phyloP scores from a whole-genome alignment of 257 asterid genomes.

The Anisodus acutangulus region DNA sequence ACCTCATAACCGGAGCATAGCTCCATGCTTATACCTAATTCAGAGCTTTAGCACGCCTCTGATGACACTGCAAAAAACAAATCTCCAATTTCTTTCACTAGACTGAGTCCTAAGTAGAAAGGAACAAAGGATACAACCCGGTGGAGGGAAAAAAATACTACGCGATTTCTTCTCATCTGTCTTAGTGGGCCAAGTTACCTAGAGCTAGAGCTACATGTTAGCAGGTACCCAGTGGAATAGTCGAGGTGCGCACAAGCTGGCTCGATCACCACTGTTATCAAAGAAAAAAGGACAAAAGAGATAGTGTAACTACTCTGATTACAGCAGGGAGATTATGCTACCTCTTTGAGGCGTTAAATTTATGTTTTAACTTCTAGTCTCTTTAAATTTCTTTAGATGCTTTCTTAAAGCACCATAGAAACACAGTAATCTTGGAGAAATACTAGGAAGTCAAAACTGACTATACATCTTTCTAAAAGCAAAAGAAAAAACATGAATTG shows the following conservation, averaged over 20 bases:
- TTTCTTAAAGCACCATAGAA: not conserved
- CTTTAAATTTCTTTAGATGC: not conserved
- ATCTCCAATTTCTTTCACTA: not conserved
- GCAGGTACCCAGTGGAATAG: not conserved
- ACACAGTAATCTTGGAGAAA: conserved; percentile 6
- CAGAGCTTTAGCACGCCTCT: not conserved
- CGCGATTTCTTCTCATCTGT: not conserved
- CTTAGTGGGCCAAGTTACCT: not conserved
- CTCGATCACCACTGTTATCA: not conserved
- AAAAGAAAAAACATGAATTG: not conserved
- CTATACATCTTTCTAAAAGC: conserved; percentile 5
- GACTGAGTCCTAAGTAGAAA: not conserved
- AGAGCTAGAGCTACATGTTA: not conserved
- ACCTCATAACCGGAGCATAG: not conserved
- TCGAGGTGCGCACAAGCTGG: not conserved
- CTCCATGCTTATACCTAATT: not conserved
- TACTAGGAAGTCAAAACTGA: not conserved
- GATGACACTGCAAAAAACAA: not conserved
- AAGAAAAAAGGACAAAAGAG: not conserved
- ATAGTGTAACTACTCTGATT: not conserved
- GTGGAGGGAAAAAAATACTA: too few species aligned
- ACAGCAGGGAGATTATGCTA: not conserved
- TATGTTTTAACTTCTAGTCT: not conserved
- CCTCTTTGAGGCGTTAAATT: not conserved
- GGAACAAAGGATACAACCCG: too few species aligned